These are phyloP conservation scores for Astrephomene gubernaculifera DNA, from an alignment of 139 green algal genomes.

Conservation along the genomic window DNA sequence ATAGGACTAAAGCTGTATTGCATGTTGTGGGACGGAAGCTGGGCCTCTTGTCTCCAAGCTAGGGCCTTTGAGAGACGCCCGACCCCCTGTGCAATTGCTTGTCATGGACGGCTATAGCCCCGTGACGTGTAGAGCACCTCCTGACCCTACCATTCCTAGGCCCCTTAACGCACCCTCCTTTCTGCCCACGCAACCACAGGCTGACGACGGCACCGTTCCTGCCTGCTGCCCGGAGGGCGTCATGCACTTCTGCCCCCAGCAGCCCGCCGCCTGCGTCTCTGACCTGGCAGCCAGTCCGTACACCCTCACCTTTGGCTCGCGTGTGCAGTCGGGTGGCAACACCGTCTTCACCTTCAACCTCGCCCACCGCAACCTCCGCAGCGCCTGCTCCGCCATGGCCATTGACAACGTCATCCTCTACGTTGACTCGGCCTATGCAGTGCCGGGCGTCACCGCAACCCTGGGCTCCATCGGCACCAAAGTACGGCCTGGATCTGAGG, in stretches of 20 bases:
- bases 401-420: conserved; percentile 45
- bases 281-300: conserved; percentile 42
- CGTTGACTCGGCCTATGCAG: neutral
- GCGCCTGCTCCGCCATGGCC: conserved; percentile 26
- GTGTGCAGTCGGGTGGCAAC: neutral
- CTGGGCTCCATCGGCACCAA: neutral
- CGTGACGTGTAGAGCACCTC: too few species aligned
- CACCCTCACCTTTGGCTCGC: conserved; percentile 19
- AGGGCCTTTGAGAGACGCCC: too few species aligned
- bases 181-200: neutral
- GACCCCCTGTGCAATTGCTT: too few species aligned
- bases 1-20: too few species aligned
- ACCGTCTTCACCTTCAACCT: conserved; percentile 24
- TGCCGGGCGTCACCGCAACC: neutral
- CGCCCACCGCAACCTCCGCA: neutral
- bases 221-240: conserved; percentile 61
- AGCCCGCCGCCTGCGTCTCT: conserved; percentile 7
- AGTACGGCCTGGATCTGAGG: neutral
- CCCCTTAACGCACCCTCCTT: too few species aligned
- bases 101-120: too few species aligned
- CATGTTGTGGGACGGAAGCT: too few species aligned
- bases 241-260: conserved; percentile 33
- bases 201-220: conserved; percentile 16
- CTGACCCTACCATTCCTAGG: too few species aligned
- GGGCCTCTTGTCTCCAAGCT: too few species aligned